A percentile compares a stretch with the other conserved stretches of the same genome.
Evolutionary conservation across 2,329 filamentous ascomycete genomes (phyloP).

Genomic region (Fusarium praegraminearum): DNA sequence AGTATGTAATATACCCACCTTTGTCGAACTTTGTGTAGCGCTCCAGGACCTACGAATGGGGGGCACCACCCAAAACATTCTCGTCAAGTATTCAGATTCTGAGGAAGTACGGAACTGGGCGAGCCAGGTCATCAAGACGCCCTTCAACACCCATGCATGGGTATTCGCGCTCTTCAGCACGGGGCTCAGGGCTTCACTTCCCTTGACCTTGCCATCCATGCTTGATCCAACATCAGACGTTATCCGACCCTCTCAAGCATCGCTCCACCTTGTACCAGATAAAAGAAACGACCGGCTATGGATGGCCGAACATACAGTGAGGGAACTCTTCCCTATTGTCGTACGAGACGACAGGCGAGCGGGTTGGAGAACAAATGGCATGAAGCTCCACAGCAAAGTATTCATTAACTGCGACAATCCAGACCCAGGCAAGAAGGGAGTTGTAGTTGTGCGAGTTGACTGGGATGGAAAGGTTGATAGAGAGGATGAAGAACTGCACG

Average conservation of each 20-base stretch:
- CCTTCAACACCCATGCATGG: background rate
- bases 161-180: background rate
- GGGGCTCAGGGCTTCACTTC: background rate
- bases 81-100: background rate
- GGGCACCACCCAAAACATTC: background rate
- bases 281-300: no score
- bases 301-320: background rate
- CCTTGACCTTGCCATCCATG: background rate
- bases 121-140: fast-evolving
- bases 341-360: background rate
- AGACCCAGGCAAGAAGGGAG: background rate
- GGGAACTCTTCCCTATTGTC: background rate
- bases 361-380: background rate
- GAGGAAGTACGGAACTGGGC: background rate
- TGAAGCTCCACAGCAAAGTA: background rate
- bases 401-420: background rate
- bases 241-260: background rate
- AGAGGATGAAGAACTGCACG: background rate
- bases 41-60: background rate
- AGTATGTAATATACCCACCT: background rate
- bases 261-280: background rate
- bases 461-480: background rate
- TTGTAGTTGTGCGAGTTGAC: background rate
- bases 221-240: background rate
- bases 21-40: background rate